A percentile compares a stretch with the other conserved stretches of the same genome.
These are phyloP conservation scores for Ampelocalamus luodianensis DNA, from an alignment of 176 grass and related monocot genomes.

Conservation along the genomic window DNA sequence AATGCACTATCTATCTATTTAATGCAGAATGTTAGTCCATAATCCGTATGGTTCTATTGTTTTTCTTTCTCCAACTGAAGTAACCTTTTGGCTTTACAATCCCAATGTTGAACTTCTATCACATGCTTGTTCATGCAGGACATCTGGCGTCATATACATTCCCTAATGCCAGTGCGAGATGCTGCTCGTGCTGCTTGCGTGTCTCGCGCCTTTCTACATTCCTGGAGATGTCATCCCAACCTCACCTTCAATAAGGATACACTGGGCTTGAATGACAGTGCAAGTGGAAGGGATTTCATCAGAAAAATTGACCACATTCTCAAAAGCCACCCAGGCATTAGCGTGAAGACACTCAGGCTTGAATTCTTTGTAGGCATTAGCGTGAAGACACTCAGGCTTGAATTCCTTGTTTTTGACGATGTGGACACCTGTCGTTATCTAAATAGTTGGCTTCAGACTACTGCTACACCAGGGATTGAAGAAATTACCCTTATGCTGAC, in stretches of 20 bases:
- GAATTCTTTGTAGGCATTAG: neutral
- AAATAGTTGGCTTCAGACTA: neutral
- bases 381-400: too few relatives aligned
- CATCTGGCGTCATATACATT: neutral
- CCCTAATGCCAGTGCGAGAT: neutral
- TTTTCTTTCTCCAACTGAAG: too few relatives aligned
- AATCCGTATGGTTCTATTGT: too few relatives aligned
- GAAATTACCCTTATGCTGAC: neutral
- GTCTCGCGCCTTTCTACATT: neutral
- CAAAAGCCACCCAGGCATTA: too few relatives aligned
- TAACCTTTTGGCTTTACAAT: too few relatives aligned
- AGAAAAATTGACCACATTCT: neutral
- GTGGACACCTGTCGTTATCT: neutral
- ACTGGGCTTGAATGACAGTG: too few relatives aligned
- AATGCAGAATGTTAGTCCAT: too few relatives aligned
- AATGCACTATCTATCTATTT: too few relatives aligned
- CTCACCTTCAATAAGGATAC: neutral
- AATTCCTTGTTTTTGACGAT: neutral
- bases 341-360: neutral
- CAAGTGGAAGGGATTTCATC: neutral
- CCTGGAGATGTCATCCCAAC: neutral
- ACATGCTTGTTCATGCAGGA: conserved; percentile 16
- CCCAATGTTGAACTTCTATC: too few relatives aligned
- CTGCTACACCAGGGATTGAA: neutral
- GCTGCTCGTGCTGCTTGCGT: neutral